Conservation (phyloP, 805 yeast species). For the Millerozyma miso region DNA sequence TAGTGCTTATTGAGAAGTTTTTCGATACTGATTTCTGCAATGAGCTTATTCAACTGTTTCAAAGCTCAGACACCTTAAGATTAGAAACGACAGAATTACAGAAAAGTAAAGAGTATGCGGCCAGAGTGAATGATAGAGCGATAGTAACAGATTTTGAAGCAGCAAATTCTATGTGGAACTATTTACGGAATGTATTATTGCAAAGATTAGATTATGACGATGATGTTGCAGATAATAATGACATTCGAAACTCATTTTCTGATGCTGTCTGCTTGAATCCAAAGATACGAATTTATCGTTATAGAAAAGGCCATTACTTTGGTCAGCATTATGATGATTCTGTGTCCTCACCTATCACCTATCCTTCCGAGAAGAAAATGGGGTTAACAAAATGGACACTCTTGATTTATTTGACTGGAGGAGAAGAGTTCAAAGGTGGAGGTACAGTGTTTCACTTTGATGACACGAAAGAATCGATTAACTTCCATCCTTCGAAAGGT, state of each 20-base stretch:
- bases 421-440: conserved; percentile 54
- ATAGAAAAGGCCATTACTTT: conserved; percentile 53
- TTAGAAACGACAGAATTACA: conserved; percentile 47
- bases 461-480: conserved; percentile 17
- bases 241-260: conserved; percentile 24
- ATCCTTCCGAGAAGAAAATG: conserved; percentile 15
- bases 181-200: conserved; percentile 29
- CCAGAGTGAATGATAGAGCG: conserved; percentile 52
- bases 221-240: conserved; percentile 18
- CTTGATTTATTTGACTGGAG: conserved; percentile 54
- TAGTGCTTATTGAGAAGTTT: conserved; percentile 37
- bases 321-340: conserved; percentile 61
- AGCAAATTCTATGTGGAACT: conserved; percentile 38
- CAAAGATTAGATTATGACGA: conserved; percentile 25
- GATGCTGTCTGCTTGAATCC: conserved; percentile 50
- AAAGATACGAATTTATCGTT: conserved; percentile 52
- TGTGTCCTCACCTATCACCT: conserved; percentile 29
- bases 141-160: conserved; percentile 37
- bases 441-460: conserved; percentile 50
- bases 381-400: conserved; percentile 58
- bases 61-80: conserved; percentile 10
- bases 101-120: conserved; percentile 52
- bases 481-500: conserved; percentile 49
- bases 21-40: conserved; percentile 33
- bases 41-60: conserved; percentile 34